Percentiles rank a stretch among this genome's conserved stretches.
phyloP scores from a whole-genome alignment of 208 protist species.

The Trypanosoma rangeli region DNA sequence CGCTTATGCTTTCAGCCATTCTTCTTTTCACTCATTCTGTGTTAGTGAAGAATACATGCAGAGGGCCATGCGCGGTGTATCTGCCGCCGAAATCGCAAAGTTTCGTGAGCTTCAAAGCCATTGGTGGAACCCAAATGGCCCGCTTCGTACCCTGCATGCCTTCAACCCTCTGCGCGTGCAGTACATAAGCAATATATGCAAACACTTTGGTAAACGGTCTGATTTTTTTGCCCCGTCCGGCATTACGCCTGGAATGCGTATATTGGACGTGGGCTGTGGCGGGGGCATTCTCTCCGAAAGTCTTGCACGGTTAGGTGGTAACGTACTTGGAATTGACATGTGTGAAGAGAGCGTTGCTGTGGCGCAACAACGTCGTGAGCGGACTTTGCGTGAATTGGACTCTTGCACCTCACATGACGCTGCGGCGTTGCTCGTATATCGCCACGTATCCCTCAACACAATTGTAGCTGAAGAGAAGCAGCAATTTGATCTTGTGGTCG shows the following conservation, averaged over 20 bases:
- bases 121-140: slow-evolving; percentile 89
- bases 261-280: slow-evolving; percentile 93
- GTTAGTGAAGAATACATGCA: not conserved
- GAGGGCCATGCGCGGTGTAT: slow-evolving; percentile 25
- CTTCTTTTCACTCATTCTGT: not conserved
- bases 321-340: slow-evolving; percentile 91
- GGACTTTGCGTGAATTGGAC: slow-evolving; percentile 12
- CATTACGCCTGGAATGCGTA: slow-evolving; percentile 41
- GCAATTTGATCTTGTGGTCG: slow-evolving; percentile 88
- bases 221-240: slow-evolving; percentile 3
- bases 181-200: slow-evolving; percentile 69
- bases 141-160: slow-evolving; percentile 88
- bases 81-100: slow-evolving; percentile 73
- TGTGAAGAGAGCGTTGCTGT: slow-evolving; percentile 82
- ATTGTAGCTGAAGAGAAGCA: slow-evolving; percentile 43
- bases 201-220: slow-evolving; percentile 33
- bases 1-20: not conserved
- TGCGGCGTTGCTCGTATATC: slow-evolving; percentile 22
- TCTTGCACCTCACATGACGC: not conserved
- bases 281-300: slow-evolving; percentile 90
- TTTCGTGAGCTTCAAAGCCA: slow-evolving; percentile 66
- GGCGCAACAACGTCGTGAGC: slow-evolving; percentile 42
- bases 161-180: slow-evolving; percentile 91
- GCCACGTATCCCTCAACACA: slow-evolving; percentile 50
- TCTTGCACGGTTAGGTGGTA: slow-evolving; percentile 82